A percentile compares a stretch with the other conserved stretches of the same genome.
phyloP scores from a whole-genome alignment of 2,329 filamentous ascomycete genomes.

The Orbilia brochopaga region DNA sequence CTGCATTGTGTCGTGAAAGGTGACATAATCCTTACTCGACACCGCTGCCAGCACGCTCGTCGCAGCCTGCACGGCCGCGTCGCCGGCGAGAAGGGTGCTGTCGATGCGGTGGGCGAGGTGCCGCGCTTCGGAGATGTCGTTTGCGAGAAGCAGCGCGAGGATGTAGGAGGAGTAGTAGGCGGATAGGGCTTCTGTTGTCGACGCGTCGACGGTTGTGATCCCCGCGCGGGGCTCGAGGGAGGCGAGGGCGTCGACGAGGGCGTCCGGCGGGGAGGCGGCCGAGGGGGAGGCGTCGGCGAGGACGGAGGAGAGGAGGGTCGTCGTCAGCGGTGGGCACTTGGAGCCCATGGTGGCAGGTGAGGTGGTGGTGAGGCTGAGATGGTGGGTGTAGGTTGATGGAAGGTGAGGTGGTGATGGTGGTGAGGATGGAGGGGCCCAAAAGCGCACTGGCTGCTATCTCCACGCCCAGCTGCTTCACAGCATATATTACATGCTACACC shows the following conservation, averaged over 20 bases:
- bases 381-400: neutral
- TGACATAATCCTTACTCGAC: conserved; percentile 53
- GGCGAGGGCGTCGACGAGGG: conserved; percentile 24
- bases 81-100: conserved; percentile 44
- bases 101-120: conserved; percentile 54
- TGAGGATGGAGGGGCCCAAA: conserved; percentile 23
- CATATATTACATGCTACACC: conserved; percentile 5
- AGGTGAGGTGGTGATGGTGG: neutral
- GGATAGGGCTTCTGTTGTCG: conserved; percentile 51
- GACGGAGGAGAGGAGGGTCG: conserved; percentile 25
- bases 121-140: conserved; percentile 54
- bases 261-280: conserved; percentile 2
- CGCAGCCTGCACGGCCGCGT: conserved; percentile 51
- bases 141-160: conserved; percentile 52
- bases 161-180: conserved; percentile 54
- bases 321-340: conserved; percentile 32
- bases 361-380: neutral
- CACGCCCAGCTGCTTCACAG: conserved; percentile 32
- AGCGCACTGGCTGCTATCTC: conserved; percentile 24
- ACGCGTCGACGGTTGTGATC: conserved; percentile 40
- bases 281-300: conserved; percentile 25
- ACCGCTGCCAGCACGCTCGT: conserved; percentile 52
- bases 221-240: conserved; percentile 43
- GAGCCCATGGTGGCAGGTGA: conserved; percentile 28
- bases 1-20: conserved; percentile 52